These are phyloP conservation scores for Suillus clintonianus DNA, from an alignment of 768 basidiomycete genomes.

Conservation along the genomic window DNA sequence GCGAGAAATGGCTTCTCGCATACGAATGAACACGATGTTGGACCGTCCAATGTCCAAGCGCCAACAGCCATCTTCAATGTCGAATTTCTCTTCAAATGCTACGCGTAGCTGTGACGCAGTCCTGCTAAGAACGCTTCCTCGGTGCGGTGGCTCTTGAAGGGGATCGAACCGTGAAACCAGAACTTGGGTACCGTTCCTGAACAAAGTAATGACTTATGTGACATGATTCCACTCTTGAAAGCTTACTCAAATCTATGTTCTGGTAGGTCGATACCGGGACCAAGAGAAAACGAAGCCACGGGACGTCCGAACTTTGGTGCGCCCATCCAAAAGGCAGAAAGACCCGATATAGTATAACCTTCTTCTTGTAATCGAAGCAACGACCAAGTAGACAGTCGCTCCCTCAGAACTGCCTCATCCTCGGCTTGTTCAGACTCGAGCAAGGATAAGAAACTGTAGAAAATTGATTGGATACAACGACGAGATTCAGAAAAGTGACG, in stretches of 20 bases:
- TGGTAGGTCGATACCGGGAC: conserved; percentile 63
- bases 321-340: conserved; percentile 70
- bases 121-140: conserved; percentile 55
- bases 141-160: conserved; percentile 49
- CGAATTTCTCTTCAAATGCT: conserved; percentile 54
- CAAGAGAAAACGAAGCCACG: conserved; percentile 63
- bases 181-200: conserved; percentile 70
- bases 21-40: conserved; percentile 66
- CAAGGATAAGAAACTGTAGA: conserved; percentile 47
- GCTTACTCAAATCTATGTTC: conserved; percentile 74
- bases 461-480: neutral
- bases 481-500: conserved; percentile 9
- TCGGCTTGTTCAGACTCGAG: conserved; percentile 63
- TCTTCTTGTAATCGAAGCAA: conserved; percentile 59
- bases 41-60: conserved; percentile 71
- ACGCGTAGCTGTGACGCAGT: conserved; percentile 57
- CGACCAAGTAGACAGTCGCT: conserved; percentile 72
- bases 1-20: conserved; percentile 63
- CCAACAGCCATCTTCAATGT: conserved; percentile 51
- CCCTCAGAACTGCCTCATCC: conserved; percentile 56
- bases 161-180: conserved; percentile 67
- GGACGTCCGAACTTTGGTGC: conserved; percentile 64
- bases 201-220: conserved; percentile 7
- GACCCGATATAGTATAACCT: conserved; percentile 69
- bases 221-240: neutral